Percentiles rank a stretch among this genome's conserved stretches.
Conservation (phyloP, 108 stramenopile genomes). For the Aurantiochytrium sp. region DNA sequence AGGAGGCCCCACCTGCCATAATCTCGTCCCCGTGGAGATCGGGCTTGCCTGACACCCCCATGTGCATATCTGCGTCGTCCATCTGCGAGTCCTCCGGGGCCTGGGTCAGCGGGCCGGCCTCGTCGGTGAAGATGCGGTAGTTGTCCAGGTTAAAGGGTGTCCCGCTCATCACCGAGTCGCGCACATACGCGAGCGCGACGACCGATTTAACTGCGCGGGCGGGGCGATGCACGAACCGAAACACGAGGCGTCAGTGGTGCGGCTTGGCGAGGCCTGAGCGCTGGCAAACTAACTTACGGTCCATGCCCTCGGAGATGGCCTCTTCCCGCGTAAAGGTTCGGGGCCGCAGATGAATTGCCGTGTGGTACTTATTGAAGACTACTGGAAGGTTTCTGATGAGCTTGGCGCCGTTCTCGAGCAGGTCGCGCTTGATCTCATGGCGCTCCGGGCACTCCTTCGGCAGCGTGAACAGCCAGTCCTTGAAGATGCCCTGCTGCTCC, state of each 20-base stretch:
- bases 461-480: background rate
- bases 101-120: background rate
- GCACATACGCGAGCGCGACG: background rate
- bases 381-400: background rate
- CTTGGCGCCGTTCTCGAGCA: background rate
- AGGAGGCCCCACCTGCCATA: no score
- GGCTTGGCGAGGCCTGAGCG: no score
- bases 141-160: background rate
- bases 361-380: background rate
- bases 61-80: background rate
- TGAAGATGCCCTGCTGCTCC: background rate
- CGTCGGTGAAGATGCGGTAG: background rate
- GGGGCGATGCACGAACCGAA: no score
- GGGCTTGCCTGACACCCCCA: no score
- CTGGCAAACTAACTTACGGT: background rate
- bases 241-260: no score
- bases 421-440: background rate
- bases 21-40: no score
- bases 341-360: background rate
- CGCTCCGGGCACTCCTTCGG: background rate
- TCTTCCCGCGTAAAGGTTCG: slow-evolving; percentile 1
- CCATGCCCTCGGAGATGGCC: background rate
- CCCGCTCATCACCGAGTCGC: background rate
- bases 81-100: background rate
- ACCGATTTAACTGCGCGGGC: no score